phyloP scores from a whole-genome alignment of 805 yeast genomes.

The Ascoidea asiatica region DNA sequence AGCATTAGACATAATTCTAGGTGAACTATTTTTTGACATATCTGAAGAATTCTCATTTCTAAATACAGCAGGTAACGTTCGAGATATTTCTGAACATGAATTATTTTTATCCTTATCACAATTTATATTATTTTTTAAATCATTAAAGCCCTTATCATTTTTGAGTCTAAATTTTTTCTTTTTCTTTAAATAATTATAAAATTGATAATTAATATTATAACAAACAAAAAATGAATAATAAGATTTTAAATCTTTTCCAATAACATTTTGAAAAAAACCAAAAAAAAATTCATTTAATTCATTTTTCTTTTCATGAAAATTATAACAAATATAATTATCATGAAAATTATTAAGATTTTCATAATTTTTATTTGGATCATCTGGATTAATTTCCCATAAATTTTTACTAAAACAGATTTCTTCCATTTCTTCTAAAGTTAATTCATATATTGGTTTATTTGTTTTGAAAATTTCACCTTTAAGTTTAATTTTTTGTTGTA shows the following conservation, averaged over 20 bases:
- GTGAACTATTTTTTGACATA: neutral
- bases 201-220: slow-evolving; percentile 8
- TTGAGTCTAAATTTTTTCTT: slow-evolving; percentile 1
- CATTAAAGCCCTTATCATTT: neutral
- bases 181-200: slow-evolving; percentile 9
- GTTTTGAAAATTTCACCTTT: neutral
- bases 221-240: slow-evolving; percentile 10
- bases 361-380: neutral
- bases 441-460: neutral
- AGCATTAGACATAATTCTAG: too few relatives aligned
- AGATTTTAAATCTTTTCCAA: slow-evolving; percentile 2
- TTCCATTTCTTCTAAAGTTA: neutral
- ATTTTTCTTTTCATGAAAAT: slow-evolving; percentile 6
- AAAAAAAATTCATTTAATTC: slow-evolving; percentile 8
- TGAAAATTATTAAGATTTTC: neutral
- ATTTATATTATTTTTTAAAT: too few relatives aligned
- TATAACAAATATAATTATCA: slow-evolving; percentile 4
- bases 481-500: slow-evolving; percentile 1
- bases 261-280: slow-evolving; percentile 7
- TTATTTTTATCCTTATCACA: neutral
- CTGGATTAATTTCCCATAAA: neutral
- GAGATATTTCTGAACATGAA: too few relatives aligned
- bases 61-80: too few relatives aligned
- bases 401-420: too few relatives aligned
- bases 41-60: too few relatives aligned